Conservation (phyloP, 2,329 filamentous ascomycete genomes). For the Pseudogymnoascus sp. region DNA sequence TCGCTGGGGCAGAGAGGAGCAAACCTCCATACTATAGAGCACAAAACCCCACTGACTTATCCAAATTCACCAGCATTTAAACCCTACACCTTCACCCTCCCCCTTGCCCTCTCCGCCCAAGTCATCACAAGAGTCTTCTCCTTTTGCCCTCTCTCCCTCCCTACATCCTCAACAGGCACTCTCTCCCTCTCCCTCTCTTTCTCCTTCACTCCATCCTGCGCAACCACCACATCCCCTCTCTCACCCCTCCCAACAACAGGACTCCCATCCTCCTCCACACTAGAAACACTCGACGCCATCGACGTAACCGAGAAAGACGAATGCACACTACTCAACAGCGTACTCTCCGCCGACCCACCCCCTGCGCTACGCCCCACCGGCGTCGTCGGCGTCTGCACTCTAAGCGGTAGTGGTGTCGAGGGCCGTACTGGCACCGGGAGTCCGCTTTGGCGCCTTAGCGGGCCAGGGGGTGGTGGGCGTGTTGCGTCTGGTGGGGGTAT, state of each 20-base stretch:
- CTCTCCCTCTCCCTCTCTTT: background rate
- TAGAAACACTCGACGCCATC: background rate
- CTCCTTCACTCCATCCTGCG: background rate
- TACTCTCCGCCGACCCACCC: conserved; percentile 16
- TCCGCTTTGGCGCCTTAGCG: conserved; percentile 14
- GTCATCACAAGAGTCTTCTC: background rate
- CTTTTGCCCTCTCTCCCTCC: background rate
- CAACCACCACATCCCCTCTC: background rate
- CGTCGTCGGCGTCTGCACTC: conserved; percentile 15
- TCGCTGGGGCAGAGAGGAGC: background rate
- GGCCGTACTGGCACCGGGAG: conserved; percentile 17
- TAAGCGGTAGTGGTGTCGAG: conserved; percentile 14
- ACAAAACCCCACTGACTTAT: background rate
- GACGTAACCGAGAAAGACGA: background rate
- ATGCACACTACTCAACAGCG: conserved; percentile 1
- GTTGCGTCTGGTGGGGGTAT: conserved; percentile 14
- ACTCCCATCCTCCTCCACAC: background rate
- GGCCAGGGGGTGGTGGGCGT: conserved; percentile 16
- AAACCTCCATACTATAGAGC: background rate
- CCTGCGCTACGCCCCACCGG: conserved; percentile 14
- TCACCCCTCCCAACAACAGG: background rate
- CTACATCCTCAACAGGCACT: background rate
- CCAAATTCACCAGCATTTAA: background rate
- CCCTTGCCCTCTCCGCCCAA: background rate
- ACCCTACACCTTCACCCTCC: background rate